Conservation (phyloP, 1,284 basidiomycete species). For the Rhodotorula sp. region DNA sequence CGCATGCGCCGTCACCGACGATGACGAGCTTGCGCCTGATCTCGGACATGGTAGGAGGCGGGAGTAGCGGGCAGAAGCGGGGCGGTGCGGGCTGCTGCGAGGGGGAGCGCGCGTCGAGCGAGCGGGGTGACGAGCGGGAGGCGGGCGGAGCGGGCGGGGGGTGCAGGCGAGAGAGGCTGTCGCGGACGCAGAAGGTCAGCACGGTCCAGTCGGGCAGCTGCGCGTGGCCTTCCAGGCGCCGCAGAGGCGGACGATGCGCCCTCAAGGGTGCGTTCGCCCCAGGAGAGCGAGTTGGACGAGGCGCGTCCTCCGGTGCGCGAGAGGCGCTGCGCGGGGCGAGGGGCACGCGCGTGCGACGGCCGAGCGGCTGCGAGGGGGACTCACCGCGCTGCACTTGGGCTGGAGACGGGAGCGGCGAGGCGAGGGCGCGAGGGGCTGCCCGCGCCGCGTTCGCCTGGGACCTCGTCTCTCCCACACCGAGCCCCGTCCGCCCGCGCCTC, state of each 20-base stretch:
- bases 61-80: not conserved
- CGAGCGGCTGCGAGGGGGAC: not conserved
- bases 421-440: not conserved
- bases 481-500: no score
- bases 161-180: not conserved
- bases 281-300: not conserved
- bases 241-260: no score
- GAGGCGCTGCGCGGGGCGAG: not conserved
- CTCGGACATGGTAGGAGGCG: slow-evolving; percentile 33
- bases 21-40: slow-evolving; percentile 47
- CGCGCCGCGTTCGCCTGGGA: not conserved
- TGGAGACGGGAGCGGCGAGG: not conserved
- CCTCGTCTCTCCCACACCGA: no score
- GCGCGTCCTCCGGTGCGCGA: not conserved
- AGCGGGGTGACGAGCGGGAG: not conserved
- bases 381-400: not conserved
- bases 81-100: not conserved
- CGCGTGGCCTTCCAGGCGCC: no score
- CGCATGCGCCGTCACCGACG: slow-evolving; percentile 50
- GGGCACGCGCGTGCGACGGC: not conserved
- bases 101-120: not conserved
- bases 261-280: no score
- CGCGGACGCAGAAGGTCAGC: not conserved
- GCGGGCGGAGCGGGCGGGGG: not conserved
- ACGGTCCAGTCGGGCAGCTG: not conserved